These are phyloP conservation scores for Pyrus betulifolia DNA, from an alignment of 306 rosid genomes.

Conservation along the genomic window DNA sequence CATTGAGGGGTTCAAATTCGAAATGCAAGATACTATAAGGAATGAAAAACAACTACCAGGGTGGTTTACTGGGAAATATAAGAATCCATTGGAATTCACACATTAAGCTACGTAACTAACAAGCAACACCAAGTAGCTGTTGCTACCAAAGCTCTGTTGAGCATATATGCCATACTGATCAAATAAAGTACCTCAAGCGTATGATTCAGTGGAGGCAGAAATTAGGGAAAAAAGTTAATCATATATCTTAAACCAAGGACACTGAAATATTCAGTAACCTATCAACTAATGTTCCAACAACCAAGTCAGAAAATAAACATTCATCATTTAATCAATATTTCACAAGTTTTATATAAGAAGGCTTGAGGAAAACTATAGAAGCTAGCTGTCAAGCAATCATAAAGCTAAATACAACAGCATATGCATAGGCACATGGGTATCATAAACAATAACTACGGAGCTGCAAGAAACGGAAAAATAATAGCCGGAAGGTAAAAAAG, in stretches of 20 bases:
- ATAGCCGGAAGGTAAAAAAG: background rate
- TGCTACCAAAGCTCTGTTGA: background rate
- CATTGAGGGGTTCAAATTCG: no score
- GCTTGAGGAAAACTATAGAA: background rate
- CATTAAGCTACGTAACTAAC: background rate
- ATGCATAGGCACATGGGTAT: background rate
- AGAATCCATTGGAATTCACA: background rate
- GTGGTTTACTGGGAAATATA: background rate
- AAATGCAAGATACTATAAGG: no score
- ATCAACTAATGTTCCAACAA: background rate
- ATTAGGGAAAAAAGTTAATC: background rate
- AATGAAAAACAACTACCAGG: background rate
- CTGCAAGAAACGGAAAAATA: constrained; percentile 1
- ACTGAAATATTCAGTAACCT: background rate
- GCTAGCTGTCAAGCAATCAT: background rate
- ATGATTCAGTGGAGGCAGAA: background rate
- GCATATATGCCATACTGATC: background rate
- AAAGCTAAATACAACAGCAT: background rate
- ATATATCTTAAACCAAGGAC: background rate
- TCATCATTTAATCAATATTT: background rate
- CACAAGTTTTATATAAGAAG: background rate
- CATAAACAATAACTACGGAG: background rate
- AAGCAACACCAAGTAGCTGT: background rate
- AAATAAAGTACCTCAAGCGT: background rate
- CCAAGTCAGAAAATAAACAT: no score